Conservation (phyloP, 768 basidiomycete genomes). For the Agrocybe pediades region DNA sequence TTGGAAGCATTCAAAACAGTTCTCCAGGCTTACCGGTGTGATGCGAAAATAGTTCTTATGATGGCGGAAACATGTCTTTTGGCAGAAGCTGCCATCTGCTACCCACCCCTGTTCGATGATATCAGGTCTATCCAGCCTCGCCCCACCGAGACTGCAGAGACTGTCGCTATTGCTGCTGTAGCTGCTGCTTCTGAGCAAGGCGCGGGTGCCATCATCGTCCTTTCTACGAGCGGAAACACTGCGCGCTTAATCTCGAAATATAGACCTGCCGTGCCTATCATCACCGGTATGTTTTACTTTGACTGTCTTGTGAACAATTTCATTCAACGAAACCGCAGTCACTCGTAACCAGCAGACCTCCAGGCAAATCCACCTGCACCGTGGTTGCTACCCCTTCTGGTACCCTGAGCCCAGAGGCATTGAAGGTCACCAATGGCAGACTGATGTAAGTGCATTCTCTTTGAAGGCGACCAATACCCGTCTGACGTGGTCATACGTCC, state of each 20-base stretch:
- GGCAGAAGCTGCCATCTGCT: slow-evolving; percentile 94
- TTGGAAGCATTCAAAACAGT: not conserved
- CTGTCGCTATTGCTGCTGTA: slow-evolving; percentile 94
- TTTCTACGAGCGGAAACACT: slow-evolving; percentile 96
- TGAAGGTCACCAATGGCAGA: slow-evolving; percentile 92
- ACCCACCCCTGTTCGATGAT: slow-evolving; percentile 92
- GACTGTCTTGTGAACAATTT: slow-evolving; percentile 1
- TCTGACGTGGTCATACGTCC: slow-evolving; percentile 11
- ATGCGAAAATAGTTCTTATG: slow-evolving; percentile 75
- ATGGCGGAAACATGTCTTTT: slow-evolving; percentile 99
- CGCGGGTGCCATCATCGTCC: slow-evolving; percentile 92
- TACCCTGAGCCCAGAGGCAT: slow-evolving; percentile 94
- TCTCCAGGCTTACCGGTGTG: not conserved
- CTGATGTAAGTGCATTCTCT: slow-evolving; percentile 65
- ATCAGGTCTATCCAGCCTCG: slow-evolving; percentile 75
- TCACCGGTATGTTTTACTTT: slow-evolving; percentile 67
- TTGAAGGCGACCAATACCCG: not conserved
- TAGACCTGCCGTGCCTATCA: slow-evolving; percentile 89
- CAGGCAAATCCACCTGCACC: slow-evolving; percentile 94
- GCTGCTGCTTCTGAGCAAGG: slow-evolving; percentile 94
- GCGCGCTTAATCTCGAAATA: slow-evolving; percentile 97
- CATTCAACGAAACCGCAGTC: slow-evolving; percentile 46
- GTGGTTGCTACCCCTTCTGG: slow-evolving; percentile 97
- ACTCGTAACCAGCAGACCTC: slow-evolving; percentile 96
- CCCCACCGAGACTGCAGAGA: slow-evolving; percentile 94